Evolutionary conservation across 768 basidiomycete species (phyloP), one percentile per base, ranked within the genome.

Genomic region (Lactifluus piperatus): DNA sequence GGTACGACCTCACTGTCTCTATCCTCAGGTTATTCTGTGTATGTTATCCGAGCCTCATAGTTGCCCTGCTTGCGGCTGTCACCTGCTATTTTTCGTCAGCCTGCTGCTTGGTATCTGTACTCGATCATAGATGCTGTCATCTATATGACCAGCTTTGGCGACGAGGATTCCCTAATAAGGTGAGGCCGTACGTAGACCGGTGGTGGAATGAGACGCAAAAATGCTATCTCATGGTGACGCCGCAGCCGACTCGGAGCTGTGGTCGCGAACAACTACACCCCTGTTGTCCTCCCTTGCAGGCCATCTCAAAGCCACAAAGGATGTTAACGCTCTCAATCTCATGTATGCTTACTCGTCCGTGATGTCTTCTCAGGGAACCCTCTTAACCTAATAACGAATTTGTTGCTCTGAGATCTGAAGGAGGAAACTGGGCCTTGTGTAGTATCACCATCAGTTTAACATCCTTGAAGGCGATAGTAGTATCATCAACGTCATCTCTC

Each of bases 21-120:
- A 10, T 18, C 13, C 11, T 4, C 37, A 39, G 16, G 7, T 5
- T 41, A 3, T 88, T 27, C 71, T 89, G 34, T 83, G 85, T 86
- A 65, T 67, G 84, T 74, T 39, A 34, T 30, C 44, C 22, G n/a
- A n/a, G n/a, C n/a, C 14, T 9, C 14, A 22, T 11, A 5, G 14
- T 50, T 5, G 54, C 13, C 2, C 41, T 13, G 22, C 24, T 32
- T 47, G 53, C 13, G 14, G 41, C 27, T 41, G 13, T 27, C 46
- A 8, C 29, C 47, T 36, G 53, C 45, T 32, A 32, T 13, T 41
- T 20, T 18, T 37, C 34, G 37, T 5, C 27, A 90, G 90, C 88
- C 32, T 91, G 85, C 66, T 85, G 81, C 64, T 78, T 76, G 14
- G 37, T 16, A 11, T 39, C 5, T 39, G 37, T 39, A 13, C 13